Evolutionary conservation across 768 basidiomycete genomes (phyloP), one percentile per base, ranked within the genome.

Genomic region (Hysterangium stoloniferum): DNA sequence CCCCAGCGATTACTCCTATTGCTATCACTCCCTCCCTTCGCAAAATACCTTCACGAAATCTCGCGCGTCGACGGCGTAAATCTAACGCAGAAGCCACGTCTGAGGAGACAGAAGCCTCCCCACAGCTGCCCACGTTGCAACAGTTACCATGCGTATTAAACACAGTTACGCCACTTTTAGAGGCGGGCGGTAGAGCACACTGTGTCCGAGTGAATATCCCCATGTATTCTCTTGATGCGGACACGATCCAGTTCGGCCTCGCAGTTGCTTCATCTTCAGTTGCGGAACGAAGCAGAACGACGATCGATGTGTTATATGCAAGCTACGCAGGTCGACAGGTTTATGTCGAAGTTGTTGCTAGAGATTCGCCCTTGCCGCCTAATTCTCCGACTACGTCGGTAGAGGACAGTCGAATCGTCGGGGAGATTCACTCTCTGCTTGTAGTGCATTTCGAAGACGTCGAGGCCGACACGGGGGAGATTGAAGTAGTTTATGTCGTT

Each of bases 401-500:
- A 45, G 61, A 69, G 32, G 62, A 66, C 15, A 79, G 79, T 45
- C 68, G 78, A 56, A 69, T 77, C 58, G 69, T 70, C 51, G 74
- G 66, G 15, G 78, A 74, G 59, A 73, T 77, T 32, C 85, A 82
- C 81, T 65, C 77, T 29, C 86, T 83, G 83, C 73, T 83, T 41
- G 78, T 74, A 60, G 67, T 87, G 22, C 72, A 75, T 56, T 68
- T 75, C 28, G 80, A 78, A 8, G 66, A 72, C 4, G 65, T 68
- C 19, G 72, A 72, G 28, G 77, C 77, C 5, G 77, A 78, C 24
- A 63, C 66, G 22, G 69, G 49, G 12, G 11, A 20, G 4, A 27
- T 84, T n/a, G 71, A 80, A 36, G 61, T 77, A 35, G 80, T 86
- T 59, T 90, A 90, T 60, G 61, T 85, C 25, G 83, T 84, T 25